Evolutionary conservation across 176 grass and related monocot genomes (phyloP), one percentile per base, ranked within the genome.

Genomic region (Dendrocalamus sinicus): DNA sequence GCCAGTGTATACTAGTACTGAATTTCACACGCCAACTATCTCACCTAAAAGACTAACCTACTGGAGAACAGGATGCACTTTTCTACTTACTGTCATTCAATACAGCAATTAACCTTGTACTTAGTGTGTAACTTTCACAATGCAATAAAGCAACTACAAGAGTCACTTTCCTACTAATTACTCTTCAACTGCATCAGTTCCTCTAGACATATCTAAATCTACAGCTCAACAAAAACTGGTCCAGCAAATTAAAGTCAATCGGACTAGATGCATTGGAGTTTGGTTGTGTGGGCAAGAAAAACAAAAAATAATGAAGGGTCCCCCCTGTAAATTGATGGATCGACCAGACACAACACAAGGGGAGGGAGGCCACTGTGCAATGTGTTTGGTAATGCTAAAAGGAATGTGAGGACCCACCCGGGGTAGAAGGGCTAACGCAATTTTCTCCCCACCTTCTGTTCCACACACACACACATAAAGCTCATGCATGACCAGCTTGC

Each of bases 371-470:
- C 71, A 81, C 81, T 55, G 78, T 65, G 78, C 64, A 20, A 37
- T 16, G 57, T 59, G 84, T 90, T 90, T 58, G 84, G 88, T 73
- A 83, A 90, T 78, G 88, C 72, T 73, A 73, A 83, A 86, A 86
- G 73, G 79, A 86, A 86, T 83, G 79, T 86, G 72, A 86, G 83
- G 83, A 26, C 88, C 88, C 83, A 72, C 78, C 8, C 41, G 20
- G 60, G 59, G 54, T 8, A 73, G 81, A 75, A 77, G 73, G 67
- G 88, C 88, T 12, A 55, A 63, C 55, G 23, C 88, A 86, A 90
- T 90, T 86, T 90, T 90, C 84, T 64, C 66, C 83, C 84, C 88
- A 71, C 54, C 78, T 86, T 90, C 77, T 81, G 70, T 70, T 81
- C 51, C 39, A 48, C 68, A 66, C 46, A 48, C 46, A 6, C 74